These are phyloP conservation scores for Fusarium sp. DNA, from an alignment of 2,329 filamentous ascomycete species.

Conservation along the genomic window DNA sequence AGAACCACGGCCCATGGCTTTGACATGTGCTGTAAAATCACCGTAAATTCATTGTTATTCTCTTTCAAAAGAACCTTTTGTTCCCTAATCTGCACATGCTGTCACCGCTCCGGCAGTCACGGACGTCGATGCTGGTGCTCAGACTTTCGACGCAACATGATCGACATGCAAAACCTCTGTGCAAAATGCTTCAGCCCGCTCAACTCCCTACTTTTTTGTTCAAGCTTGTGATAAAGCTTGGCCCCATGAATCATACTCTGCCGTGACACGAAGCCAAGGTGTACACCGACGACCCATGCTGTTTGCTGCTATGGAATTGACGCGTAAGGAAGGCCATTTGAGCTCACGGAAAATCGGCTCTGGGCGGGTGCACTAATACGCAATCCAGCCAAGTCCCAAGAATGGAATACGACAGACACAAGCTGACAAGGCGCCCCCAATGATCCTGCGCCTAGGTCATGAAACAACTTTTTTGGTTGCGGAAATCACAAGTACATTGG, in stretches of 20 bases:
- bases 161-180: conserved; percentile 25
- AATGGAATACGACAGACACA: conserved; percentile 21
- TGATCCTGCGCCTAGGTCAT: conserved; percentile 1
- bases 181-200: conserved; percentile 11
- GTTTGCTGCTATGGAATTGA: neutral
- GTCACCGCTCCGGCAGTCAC: conserved; percentile 32
- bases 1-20: conserved; percentile 26
- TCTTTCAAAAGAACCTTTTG: conserved; percentile 15
- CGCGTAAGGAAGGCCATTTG: conserved; percentile 12
- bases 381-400: conserved; percentile 17
- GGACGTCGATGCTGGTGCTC: conserved; percentile 11
- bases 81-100: neutral
- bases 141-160: conserved; percentile 31
- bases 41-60: too few relatives aligned
- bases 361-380: conserved; percentile 18
- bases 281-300: conserved; percentile 25
- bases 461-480: neutral
- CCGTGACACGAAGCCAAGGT: conserved; percentile 29
- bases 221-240: conserved; percentile 33
- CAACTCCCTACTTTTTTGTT: conserved; percentile 31
- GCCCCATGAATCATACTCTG: conserved; percentile 22
- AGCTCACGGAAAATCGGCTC: conserved; percentile 39
- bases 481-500: neutral
- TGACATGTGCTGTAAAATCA: neutral
- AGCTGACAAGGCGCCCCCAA: conserved; percentile 16